A percentile compares a stretch with the other conserved stretches of the same genome.
Conservation (phyloP, 495 filamentous ascomycete species). For the Tetracladium setigerum region DNA sequence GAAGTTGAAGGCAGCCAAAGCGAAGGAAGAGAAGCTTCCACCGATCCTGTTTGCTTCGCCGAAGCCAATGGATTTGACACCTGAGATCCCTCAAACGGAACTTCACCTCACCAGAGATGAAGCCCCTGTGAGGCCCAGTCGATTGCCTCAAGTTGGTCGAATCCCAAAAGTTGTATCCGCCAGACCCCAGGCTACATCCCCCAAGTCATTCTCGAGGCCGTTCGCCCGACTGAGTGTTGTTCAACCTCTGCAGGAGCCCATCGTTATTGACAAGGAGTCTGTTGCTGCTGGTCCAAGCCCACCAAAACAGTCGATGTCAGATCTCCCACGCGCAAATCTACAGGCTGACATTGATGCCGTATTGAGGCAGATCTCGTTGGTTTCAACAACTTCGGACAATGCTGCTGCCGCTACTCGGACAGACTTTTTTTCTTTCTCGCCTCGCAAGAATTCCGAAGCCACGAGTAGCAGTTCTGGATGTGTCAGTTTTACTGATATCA, state of each 20-base stretch:
- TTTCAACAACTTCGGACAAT: conserved; percentile 9
- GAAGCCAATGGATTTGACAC: conserved; percentile 9
- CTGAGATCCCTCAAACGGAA: conserved; percentile 8
- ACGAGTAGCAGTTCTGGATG: conserved; percentile 63
- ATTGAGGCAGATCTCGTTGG: neutral
- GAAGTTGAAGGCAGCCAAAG: neutral
- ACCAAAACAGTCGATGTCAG: conserved; percentile 26
- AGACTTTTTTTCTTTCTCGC: conserved; percentile 63
- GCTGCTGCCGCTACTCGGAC: conserved; percentile 3
- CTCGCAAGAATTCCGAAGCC: conserved; percentile 59
- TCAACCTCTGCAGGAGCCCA: conserved; percentile 28
- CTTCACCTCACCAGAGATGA: conserved; percentile 16
- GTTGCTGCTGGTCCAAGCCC: conserved; percentile 41
- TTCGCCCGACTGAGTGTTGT: conserved; percentile 44
- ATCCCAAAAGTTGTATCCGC: conserved; percentile 84
- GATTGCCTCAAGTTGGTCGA: conserved; percentile 75
- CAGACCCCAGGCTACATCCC: conserved; percentile 58
- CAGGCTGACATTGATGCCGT: conserved; percentile 5
- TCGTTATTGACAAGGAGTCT: conserved; percentile 28
- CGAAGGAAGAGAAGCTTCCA: neutral
- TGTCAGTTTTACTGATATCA: conserved; percentile 27
- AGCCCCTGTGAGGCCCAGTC: conserved; percentile 21
- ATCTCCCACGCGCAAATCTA: conserved; percentile 20
- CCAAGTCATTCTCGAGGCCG: conserved; percentile 81
- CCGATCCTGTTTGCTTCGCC: conserved; percentile 10